Conservation (phyloP, 768 basidiomycete species). For the Pulveroboletus frians region DNA sequence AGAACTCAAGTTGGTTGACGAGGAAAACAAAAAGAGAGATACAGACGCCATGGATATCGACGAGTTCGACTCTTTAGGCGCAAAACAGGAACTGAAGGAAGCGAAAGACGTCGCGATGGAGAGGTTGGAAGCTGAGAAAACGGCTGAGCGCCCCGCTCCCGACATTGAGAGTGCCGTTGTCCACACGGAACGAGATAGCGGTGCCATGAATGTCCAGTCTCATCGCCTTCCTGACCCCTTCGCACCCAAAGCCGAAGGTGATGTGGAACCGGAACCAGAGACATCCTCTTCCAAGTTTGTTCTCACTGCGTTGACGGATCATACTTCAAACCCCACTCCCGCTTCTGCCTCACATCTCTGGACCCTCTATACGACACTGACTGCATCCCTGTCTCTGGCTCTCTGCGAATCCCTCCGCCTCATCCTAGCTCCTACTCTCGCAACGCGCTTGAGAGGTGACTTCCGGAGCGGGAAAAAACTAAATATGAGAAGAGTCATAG, state of each 20-base stretch:
- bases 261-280: constrained; percentile 17
- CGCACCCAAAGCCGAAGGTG: constrained; percentile 28
- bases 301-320: constrained; percentile 15
- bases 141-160: constrained; percentile 22
- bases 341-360: constrained; percentile 66
- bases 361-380: constrained; percentile 86
- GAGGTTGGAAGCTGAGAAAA: constrained; percentile 25
- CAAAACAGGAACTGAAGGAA: constrained; percentile 24
- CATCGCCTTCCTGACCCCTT: constrained; percentile 24
- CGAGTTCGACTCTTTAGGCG: constrained; percentile 16
- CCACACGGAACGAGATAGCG: constrained; percentile 26
- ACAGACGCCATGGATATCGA: constrained; percentile 48
- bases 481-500: constrained; percentile 98
- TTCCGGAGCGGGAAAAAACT: constrained; percentile 96
- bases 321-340: constrained; percentile 20
- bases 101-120: constrained; percentile 23
- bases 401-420: constrained; percentile 96
- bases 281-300: constrained; percentile 17
- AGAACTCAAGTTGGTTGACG: constrained; percentile 74
- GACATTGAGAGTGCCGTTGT: constrained; percentile 46
- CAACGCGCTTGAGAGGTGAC: constrained; percentile 92
- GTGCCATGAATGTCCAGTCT: background rate
- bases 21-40: constrained; percentile 38
- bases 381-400: constrained; percentile 83
- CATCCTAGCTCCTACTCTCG: constrained; percentile 90